These are phyloP conservation scores for Pleurotus pulmonarius DNA, from an alignment of 768 basidiomycete species.

Conservation along the genomic window DNA sequence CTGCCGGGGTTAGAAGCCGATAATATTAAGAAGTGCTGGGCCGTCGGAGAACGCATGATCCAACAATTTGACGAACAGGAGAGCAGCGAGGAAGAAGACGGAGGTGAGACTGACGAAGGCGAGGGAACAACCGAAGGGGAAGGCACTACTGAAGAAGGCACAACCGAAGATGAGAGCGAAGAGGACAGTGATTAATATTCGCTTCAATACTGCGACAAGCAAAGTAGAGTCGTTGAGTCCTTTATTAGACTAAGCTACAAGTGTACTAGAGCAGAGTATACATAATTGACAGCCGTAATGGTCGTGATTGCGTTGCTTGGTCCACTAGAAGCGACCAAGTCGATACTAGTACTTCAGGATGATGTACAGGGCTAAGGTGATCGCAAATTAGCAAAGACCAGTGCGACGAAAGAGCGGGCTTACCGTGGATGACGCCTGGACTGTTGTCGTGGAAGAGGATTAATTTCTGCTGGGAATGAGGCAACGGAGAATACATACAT, in stretches of 20 bases:
- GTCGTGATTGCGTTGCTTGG: conserved; percentile 15
- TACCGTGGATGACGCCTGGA: conserved; percentile 76
- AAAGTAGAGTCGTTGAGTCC: conserved; percentile 1
- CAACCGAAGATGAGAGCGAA: conserved; percentile 12
- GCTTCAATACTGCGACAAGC: background rate
- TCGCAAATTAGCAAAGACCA: conserved; percentile 12
- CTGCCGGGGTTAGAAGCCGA: conserved; percentile 39
- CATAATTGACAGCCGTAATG: background rate
- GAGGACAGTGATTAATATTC: background rate
- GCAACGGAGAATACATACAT: conserved; percentile 44
- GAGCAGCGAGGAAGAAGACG: conserved; percentile 27
- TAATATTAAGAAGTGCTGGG: conserved; percentile 66
- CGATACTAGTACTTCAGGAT: conserved; percentile 65
- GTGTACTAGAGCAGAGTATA: background rate
- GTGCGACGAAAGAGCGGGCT: conserved; percentile 9
- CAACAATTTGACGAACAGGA: conserved; percentile 80
- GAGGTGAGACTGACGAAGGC: conserved; percentile 11
- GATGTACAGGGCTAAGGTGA: conserved; percentile 64
- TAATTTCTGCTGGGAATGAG: background rate
- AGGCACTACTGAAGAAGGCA: background rate
- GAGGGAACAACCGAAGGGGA: conserved; percentile 8
- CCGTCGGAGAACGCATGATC: conserved; percentile 69
- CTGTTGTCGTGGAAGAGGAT: conserved; percentile 28
- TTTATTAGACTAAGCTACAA: conserved; percentile 3
- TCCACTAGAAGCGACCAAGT: background rate